Percentiles rank a stretch among this genome's conserved stretches.
These are phyloP conservation scores for Alternaria infectoria DNA, from an alignment of 2,329 filamentous ascomycete species.

Conservation along the genomic window DNA sequence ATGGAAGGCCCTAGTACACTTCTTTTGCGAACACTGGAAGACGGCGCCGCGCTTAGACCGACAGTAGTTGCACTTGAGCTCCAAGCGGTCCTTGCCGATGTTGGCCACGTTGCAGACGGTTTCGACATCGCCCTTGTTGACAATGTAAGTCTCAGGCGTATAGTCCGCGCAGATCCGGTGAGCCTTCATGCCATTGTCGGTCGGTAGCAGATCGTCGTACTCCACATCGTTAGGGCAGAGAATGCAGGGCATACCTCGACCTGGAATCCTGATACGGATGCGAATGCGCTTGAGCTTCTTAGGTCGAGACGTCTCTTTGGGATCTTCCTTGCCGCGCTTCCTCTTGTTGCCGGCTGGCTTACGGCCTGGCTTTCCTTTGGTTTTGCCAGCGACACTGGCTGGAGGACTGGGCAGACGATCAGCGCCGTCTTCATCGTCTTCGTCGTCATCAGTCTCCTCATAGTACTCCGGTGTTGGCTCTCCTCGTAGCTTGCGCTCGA, in stretches of 20 bases:
- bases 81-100: conserved; percentile 84
- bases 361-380: conserved; percentile 69
- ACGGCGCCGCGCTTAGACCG: conserved; percentile 94
- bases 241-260: conserved; percentile 82
- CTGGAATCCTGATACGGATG: conserved; percentile 72
- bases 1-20: conserved; percentile 92
- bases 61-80: conserved; percentile 94
- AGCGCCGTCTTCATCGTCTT: conserved; percentile 64
- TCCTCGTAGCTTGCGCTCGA: conserved; percentile 90
- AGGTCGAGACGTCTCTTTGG: conserved; percentile 58
- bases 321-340: conserved; percentile 54
- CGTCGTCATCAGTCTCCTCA: conserved; percentile 75
- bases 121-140: conserved; percentile 69
- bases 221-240: conserved; percentile 91
- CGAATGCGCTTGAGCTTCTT: conserved; percentile 76
- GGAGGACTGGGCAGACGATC: conserved; percentile 78
- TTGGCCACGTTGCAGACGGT: conserved; percentile 78
- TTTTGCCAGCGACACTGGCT: conserved; percentile 72
- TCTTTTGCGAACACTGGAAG: conserved; percentile 95
- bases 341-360: conserved; percentile 72
- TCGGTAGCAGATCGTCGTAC: conserved; percentile 80
- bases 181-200: conserved; percentile 84
- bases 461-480: conserved; percentile 81
- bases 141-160: conserved; percentile 89
- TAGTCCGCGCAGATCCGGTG: conserved; percentile 90